phyloP scores from a whole-genome alignment of 768 basidiomycete species.

The Rhodotorula sphaerocarpa region DNA sequence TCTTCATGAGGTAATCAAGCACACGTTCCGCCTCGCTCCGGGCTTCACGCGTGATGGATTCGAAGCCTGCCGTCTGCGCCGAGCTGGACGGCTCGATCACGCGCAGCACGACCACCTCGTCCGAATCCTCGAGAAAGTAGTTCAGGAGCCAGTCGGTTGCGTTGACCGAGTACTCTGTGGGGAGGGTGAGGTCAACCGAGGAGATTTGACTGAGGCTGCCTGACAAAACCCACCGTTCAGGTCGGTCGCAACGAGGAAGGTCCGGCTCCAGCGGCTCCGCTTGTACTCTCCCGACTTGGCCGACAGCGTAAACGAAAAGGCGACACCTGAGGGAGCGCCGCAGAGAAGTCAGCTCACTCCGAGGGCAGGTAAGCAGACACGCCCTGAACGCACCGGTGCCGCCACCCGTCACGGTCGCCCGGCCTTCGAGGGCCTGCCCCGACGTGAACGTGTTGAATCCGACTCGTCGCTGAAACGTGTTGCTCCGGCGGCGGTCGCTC shows the following conservation, averaged over 20 bases:
- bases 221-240: conserved; percentile 40
- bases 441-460: conserved; percentile 46
- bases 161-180: conserved; percentile 64
- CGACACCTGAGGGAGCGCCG: conserved; percentile 16
- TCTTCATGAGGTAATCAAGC: conserved; percentile 69
- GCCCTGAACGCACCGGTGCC: conserved; percentile 21
- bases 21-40: conserved; percentile 79
- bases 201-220: no score
- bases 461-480: conserved; percentile 42
- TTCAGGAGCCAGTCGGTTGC: conserved; percentile 91
- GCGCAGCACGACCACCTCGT: conserved; percentile 84
- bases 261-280: conserved; percentile 66
- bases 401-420: conserved; percentile 23
- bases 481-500: not conserved
- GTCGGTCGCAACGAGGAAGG: conserved; percentile 81
- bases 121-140: conserved; percentile 56
- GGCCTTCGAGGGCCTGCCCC: conserved; percentile 38
- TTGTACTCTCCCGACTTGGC: conserved; percentile 76
- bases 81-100: conserved; percentile 69
- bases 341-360: not conserved
- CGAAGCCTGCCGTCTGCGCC: conserved; percentile 18
- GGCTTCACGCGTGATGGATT: conserved; percentile 50
- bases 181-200: not conserved
- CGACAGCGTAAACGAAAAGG: conserved; percentile 38
- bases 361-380: not conserved